Evolutionary conservation across 805 yeast genomes (phyloP).

Genomic region (Debaryomyces tyrocola): DNA sequence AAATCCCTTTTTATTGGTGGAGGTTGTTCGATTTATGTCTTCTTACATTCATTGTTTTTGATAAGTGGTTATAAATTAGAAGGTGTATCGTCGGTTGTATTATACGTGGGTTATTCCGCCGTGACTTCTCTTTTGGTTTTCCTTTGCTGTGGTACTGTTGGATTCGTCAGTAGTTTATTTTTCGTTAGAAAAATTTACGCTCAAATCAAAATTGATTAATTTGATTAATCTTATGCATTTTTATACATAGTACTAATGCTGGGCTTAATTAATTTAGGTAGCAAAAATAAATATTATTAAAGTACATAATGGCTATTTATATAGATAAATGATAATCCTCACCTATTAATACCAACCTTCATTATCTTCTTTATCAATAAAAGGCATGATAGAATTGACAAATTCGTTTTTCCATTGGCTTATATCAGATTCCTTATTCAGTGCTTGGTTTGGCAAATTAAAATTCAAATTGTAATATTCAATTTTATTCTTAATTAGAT

Average conservation of each 20-base stretch:
- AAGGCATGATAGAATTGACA: slow-evolving; percentile 19
- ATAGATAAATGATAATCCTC: not conserved
- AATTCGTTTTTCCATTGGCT: slow-evolving; percentile 21
- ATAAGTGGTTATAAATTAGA: slow-evolving; percentile 63
- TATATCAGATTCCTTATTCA: slow-evolving; percentile 5
- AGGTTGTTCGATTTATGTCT: slow-evolving; percentile 82
- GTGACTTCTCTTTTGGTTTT: slow-evolving; percentile 72
- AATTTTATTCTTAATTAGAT: slow-evolving; percentile 24
- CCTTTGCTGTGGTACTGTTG: slow-evolving; percentile 84
- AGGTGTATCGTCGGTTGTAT: slow-evolving; percentile 71
- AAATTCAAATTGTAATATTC: slow-evolving; percentile 28
- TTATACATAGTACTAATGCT: not conserved
- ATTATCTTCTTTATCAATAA: slow-evolving; percentile 28
- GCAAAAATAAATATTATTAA: not conserved
- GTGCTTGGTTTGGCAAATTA: slow-evolving; percentile 3
- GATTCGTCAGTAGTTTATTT: slow-evolving; percentile 70
- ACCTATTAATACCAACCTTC: slow-evolving; percentile 35
- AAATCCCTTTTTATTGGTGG: slow-evolving; percentile 83
- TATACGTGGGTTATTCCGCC: slow-evolving; percentile 81
- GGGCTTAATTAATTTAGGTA: no score
- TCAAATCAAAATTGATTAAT: slow-evolving; percentile 77
- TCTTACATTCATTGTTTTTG: slow-evolving; percentile 77
- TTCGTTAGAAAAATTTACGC: slow-evolving; percentile 79
- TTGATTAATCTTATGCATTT: not conserved
- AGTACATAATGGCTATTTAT: not conserved